These are phyloP conservation scores for Entrophospora sp. DNA, from an alignment of 192 early-diverging fungal genomes.

Conservation along the genomic window DNA sequence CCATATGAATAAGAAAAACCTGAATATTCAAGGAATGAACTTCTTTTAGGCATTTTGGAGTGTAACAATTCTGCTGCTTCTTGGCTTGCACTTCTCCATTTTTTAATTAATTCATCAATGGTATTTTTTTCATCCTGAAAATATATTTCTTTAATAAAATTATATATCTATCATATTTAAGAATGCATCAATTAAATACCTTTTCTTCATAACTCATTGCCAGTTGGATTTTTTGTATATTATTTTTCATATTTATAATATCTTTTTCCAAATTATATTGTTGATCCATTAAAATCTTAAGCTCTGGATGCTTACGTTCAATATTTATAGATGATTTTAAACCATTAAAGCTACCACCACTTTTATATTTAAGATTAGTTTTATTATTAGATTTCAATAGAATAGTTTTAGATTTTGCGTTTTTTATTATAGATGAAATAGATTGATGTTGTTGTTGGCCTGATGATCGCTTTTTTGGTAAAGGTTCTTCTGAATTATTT, in stretches of 20 bases:
- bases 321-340: neutral
- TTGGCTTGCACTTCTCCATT: slow-evolving; percentile 8
- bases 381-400: no score
- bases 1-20: neutral
- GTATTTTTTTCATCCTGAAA: neutral
- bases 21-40: neutral
- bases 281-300: neutral
- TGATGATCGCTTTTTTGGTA: no score
- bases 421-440: no score
- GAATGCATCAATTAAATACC: neutral
- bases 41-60: neutral
- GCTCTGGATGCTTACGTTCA: neutral
- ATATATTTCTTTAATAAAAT: neutral
- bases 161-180: neutral
- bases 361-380: no score
- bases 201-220: neutral
- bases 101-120: neutral
- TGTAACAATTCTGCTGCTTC: slow-evolving; percentile 9
- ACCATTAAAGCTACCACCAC: no score
- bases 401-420: no score
- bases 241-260: neutral
- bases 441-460: no score
- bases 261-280: neutral
- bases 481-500: no score
- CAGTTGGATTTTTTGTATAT: neutral